phyloP scores from a whole-genome alignment of 345 rosid genomes.

The Excoecaria agallocha region DNA sequence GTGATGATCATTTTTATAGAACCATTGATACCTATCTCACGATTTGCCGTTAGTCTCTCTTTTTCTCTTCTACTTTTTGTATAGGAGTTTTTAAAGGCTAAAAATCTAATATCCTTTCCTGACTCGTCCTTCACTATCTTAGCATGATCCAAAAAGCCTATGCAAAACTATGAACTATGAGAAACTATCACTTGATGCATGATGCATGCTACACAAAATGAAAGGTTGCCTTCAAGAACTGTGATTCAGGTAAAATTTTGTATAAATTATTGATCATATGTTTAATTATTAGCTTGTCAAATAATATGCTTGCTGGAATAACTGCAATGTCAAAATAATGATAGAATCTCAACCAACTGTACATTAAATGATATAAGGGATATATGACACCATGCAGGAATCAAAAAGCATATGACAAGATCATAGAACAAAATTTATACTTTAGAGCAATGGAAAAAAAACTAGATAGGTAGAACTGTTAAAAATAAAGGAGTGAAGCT shows the following conservation, averaged over 20 bases:
- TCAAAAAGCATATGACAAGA: too few species aligned
- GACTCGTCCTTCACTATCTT: conserved; percentile 53
- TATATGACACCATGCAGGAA: too few species aligned
- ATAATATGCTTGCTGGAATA: neutral
- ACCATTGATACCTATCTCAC: conserved; percentile 86
- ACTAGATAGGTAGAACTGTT: too few species aligned
- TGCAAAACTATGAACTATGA: conserved; percentile 72
- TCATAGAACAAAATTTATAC: too few species aligned
- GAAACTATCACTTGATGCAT: conserved; percentile 81
- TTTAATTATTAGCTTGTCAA: neutral
- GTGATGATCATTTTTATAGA: conserved; percentile 82
- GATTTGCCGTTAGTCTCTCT: conserved; percentile 39
- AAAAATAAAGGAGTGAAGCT: too few species aligned
- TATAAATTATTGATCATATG: neutral
- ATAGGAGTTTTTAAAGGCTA: neutral
- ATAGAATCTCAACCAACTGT: neutral
- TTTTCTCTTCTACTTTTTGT: neutral
- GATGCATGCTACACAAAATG: conserved; percentile 92
- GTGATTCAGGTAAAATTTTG: conserved; percentile 67
- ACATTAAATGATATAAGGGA: too few species aligned
- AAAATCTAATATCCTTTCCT: conserved; percentile 2
- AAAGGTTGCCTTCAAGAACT: conserved; percentile 75
- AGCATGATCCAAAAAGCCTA: conserved; percentile 67
- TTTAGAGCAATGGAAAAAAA: too few species aligned
- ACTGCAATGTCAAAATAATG: neutral